Base-by-base conservation (phyloP, 768 basidiomycete species). In the Rhizopogon salebrosus region DNA sequence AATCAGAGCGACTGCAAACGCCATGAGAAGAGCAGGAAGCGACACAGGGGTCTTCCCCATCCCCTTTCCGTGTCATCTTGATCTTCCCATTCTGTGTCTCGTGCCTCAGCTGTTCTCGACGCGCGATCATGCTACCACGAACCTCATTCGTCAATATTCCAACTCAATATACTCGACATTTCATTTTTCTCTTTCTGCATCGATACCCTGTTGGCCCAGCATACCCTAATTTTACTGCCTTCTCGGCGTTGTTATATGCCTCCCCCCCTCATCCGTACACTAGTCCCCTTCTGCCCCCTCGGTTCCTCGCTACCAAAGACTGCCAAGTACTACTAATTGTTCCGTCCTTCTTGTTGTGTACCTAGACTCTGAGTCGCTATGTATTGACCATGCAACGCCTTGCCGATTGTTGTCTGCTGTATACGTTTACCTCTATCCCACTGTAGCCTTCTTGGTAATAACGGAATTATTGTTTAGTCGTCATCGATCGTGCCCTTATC, bases 1-100 rank as follows among this genome's bases (percentile, higher is more conserved):
- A 68, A 68, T 51, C 66, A 55, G 38, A 70, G 67, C 10, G 67
- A 68, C 18, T 70, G 67, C 52, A 68, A 64, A 39, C 67, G 67
- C 41, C 67, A 68, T 9, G 67, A 68, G 54, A 68, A 55, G 51
- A 70, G 69, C 60, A 57, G 4, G 57, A 70, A 67, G 40, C 66
- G 66, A 54, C 66, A 67, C 24, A 64, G 62, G 43, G 57, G 58
- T 20, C 38, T 62, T 14, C 4, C 27, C 49, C 18, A 31, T n/a
- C 29, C 24, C 4, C 39, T 54, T 61, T 10, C 31, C 14, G 45
- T 34, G 5, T 46, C 45, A 5, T 8, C 14, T 34, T 46, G 6
- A 46, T 23, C 9, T 16, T 16, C 14, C 20, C 7, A 20, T 31
- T 3, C 31, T 13, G 13, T 34, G 13, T 34, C 31, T 11, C 13